Conservation (phyloP, 495 filamentous ascomycete species). For the Poronia punctata region DNA sequence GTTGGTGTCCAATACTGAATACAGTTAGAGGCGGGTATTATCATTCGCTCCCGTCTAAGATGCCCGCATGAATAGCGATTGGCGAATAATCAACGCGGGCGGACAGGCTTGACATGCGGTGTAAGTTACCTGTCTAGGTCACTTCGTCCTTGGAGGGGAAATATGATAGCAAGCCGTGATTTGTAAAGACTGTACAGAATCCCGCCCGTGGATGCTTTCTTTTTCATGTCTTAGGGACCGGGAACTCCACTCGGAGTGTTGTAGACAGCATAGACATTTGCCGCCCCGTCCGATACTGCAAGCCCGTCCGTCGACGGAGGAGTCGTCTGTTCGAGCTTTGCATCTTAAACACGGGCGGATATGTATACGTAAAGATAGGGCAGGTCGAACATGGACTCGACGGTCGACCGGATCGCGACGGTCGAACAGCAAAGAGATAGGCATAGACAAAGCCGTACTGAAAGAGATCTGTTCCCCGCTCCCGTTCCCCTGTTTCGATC, state of each 20-base stretch:
- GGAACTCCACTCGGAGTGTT: slow-evolving; percentile 3
- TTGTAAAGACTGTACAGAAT: too few relatives aligned
- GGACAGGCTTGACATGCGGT: slow-evolving; percentile 7
- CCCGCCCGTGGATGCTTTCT: too few relatives aligned
- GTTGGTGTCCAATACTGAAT: slow-evolving; percentile 10
- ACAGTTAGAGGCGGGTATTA: slow-evolving; percentile 6
- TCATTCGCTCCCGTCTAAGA: slow-evolving; percentile 3
- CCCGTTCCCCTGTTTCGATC: too few relatives aligned
- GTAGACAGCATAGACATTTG: neutral
- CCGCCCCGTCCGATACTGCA: too few relatives aligned
- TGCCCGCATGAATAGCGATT: slow-evolving; percentile 10
- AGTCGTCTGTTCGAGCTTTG: too few relatives aligned
- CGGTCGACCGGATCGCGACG: slow-evolving; percentile 18
- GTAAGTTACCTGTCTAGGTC: too few relatives aligned
- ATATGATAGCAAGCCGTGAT: slow-evolving; percentile 1
- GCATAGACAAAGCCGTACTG: slow-evolving; percentile 20
- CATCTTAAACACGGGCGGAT: too few relatives aligned
- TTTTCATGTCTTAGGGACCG: slow-evolving; percentile 7
- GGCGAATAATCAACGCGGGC: slow-evolving; percentile 7
- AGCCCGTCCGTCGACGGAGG: too few relatives aligned
- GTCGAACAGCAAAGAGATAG: slow-evolving; percentile 24
- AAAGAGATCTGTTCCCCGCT: too few relatives aligned
- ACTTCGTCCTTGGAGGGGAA: too few relatives aligned
- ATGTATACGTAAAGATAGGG: too few relatives aligned
- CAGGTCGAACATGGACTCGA: too few relatives aligned